Base-by-base conservation (phyloP, 2,329 filamentous ascomycete species). In the Aspergillus flavus region DNA sequence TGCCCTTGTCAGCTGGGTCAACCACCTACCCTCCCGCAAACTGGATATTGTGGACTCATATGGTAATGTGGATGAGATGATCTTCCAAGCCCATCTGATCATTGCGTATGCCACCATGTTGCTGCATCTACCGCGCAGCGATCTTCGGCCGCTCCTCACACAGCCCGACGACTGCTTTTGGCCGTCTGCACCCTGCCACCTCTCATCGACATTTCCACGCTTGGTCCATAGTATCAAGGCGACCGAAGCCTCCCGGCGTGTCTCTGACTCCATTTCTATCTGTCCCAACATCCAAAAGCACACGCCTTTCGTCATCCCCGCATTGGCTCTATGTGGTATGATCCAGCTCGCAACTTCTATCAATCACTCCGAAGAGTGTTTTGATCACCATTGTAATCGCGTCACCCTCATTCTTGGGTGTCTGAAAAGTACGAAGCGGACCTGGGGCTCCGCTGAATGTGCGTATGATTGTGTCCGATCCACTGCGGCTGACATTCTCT, bases 51-150 rank as follows among this genome's bases (percentile, higher is more conserved):
- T 94, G 52, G 86, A 88, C 68, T 85, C 85, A 67, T 86, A 89
- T 66, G 89, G 91, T 28, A 85, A 87, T 65, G 83, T 93, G 19
- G 93, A 97, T 73, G 92, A 96, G 60, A 76, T 77, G 71, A 71
- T 80, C 46, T 77, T 79, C 57, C 73, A 78, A 55, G 76, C 78
- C 6, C 77, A 79, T 48, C 63, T 74, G n/a, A 76, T 71, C 7
- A 78, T 79, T 50, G 69, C 73, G 32, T 78, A 76, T 60, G 82
- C 83, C 5, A 80, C 88, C 0, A 91, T 94, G 72, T 85, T 93
- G 62, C 84, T 94, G 21, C 91, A 94, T 73, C 86, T 93, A 61
- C 91, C 91, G 3, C 86, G 90, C 65, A 93, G 90, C n/a, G 89
- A 91, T 69, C 83, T 94, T 14, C 74, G 70, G 26, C 68, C 71